These are phyloP conservation scores for Pythium pectinolyticum DNA, from an alignment of 352 stramenopile species.

Conservation along the genomic window DNA sequence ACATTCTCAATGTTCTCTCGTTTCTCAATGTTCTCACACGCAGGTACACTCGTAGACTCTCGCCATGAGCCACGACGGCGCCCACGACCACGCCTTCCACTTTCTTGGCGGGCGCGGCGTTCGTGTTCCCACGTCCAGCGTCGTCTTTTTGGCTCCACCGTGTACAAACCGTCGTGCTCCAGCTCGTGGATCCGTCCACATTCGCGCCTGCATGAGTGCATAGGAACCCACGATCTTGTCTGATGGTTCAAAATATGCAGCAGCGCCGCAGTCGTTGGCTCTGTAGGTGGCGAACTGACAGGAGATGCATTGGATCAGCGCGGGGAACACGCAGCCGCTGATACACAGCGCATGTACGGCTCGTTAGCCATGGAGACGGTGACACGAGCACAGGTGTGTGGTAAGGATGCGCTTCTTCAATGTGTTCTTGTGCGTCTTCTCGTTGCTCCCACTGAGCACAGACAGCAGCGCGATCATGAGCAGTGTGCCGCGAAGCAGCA, in stretches of 20 bases:
- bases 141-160: conserved; percentile 26
- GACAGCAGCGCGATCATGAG: conserved; percentile 76
- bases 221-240: no score
- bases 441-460: conserved; percentile 66
- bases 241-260: no score
- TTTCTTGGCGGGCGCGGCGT: conserved; percentile 36
- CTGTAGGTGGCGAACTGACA: no score
- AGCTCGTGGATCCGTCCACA: conserved; percentile 87
- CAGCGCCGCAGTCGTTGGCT: no score
- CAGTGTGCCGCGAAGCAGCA: conserved; percentile 67
- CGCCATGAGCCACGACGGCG: conserved; percentile 88
- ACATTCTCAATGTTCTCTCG: conserved; percentile 83
- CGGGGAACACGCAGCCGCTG: no score
- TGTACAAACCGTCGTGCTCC: conserved; percentile 70
- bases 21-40: conserved; percentile 83
- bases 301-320: no score
- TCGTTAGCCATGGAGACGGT: no score
- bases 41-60: conserved; percentile 90
- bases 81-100: conserved; percentile 94
- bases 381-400: no score
- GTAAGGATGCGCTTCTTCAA: no score
- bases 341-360: no score
- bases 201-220: no score
- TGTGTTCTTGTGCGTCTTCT: no score
- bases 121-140: conserved; percentile 9